phyloP scores from a whole-genome alignment of 306 rosid species.

The Sophora flavescens region DNA sequence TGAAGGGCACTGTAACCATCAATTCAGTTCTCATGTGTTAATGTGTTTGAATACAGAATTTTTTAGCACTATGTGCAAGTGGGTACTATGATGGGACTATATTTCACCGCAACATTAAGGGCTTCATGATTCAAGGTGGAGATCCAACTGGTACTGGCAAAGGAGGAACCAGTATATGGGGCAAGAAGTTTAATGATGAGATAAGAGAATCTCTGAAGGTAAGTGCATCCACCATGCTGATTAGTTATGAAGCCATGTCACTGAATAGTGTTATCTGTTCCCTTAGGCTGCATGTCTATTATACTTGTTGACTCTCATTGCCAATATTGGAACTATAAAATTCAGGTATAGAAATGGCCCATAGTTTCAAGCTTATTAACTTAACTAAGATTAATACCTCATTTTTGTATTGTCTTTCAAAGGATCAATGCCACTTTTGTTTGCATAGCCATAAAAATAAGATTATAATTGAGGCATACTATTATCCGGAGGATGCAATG shows the following conservation, averaged over 20 bases:
- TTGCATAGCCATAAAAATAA: constrained; percentile 4
- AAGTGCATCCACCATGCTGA: not conserved
- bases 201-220: constrained; percentile 94
- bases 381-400: not conserved
- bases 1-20: constrained; percentile 21
- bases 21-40: constrained; percentile 8
- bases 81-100: constrained; percentile 95
- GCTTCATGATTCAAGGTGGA: constrained; percentile 99
- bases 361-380: not conserved
- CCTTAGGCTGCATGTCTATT: not conserved
- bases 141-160: constrained; percentile 98
- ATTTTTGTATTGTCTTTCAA: not conserved
- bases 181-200: constrained; percentile 93
- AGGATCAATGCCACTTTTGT: not conserved
- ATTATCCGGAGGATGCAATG: constrained; percentile 1
- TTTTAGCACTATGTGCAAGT: constrained; percentile 81
- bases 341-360: not conserved
- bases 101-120: constrained; percentile 95
- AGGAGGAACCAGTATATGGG: constrained; percentile 96
- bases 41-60: constrained; percentile 64
- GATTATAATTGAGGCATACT: constrained; percentile 22
- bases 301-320: constrained; percentile 22
- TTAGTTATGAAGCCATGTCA: constrained; percentile 14
- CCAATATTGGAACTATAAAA: constrained; percentile 11
- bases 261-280: constrained; percentile 4